These are phyloP conservation scores for Sextonia rubra DNA, from an alignment of 164 flowering plant species.

Conservation along the genomic window DNA sequence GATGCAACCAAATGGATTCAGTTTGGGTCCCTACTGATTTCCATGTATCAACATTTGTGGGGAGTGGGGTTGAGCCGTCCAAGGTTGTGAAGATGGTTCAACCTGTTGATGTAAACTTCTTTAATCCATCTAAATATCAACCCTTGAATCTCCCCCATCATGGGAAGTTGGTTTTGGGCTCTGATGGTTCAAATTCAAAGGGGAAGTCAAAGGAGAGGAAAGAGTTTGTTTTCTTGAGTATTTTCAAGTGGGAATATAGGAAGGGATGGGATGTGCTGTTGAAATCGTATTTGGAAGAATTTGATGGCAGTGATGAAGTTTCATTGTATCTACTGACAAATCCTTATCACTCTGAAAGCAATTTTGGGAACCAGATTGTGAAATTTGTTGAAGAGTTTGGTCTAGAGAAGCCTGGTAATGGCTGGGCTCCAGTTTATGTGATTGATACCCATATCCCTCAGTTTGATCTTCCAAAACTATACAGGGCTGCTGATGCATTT, in stretches of 20 bases:
- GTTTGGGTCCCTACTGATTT: conserved; percentile 85
- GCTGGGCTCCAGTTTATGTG: conserved; percentile 61
- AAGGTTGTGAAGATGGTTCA: conserved; percentile 72
- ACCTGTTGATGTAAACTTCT: conserved; percentile 60
- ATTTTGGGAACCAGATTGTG: conserved; percentile 54
- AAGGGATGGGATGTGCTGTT: conserved; percentile 85
- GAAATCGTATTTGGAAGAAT: conserved; percentile 61
- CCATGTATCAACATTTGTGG: conserved; percentile 52
- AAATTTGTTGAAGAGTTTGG: conserved; percentile 45
- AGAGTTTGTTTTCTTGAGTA: conserved; percentile 63
- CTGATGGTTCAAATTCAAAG: not conserved
- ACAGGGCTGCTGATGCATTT: conserved; percentile 67
- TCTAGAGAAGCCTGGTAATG: conserved; percentile 39
- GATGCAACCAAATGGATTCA: conserved; percentile 63
- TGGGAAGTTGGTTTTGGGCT: conserved; percentile 39
- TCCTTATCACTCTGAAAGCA: conserved; percentile 51
- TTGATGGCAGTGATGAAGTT: conserved; percentile 44
- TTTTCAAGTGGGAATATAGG: conserved; percentile 81
- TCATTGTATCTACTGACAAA: conserved; percentile 55
- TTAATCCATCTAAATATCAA: conserved; percentile 50
- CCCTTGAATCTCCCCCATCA: conserved; percentile 33
- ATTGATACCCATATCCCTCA: conserved; percentile 61
- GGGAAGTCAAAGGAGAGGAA: not conserved
- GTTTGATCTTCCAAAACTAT: conserved; percentile 52
- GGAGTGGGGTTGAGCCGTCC: conserved; percentile 62